Conservation (phyloP, 2,329 filamentous ascomycete species). For the Juglanconis juglandina region DNA sequence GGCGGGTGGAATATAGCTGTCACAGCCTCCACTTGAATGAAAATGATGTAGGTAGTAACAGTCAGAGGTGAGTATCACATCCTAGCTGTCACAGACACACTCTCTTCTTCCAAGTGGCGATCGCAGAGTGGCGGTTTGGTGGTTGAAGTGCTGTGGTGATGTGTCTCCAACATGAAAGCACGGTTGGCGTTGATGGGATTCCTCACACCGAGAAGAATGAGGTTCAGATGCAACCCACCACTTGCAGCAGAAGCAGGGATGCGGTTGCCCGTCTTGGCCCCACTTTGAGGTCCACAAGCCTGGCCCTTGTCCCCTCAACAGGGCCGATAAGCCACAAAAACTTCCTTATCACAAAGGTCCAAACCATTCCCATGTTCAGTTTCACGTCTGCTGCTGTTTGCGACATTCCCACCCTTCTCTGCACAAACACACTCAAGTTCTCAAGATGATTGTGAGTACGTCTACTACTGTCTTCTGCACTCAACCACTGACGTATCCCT, state of each 20-base stretch:
- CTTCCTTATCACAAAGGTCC: neutral
- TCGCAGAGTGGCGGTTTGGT: neutral
- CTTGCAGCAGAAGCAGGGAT: constrained; percentile 1
- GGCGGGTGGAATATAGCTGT: neutral
- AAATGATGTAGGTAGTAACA: constrained; percentile 6
- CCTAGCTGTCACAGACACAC: constrained; percentile 12
- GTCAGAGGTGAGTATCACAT: constrained; percentile 13
- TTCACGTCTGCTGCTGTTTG: neutral
- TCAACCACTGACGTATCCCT: constrained; percentile 15
- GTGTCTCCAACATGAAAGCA: neutral
- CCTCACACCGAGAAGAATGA: constrained; percentile 1
- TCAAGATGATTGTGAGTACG: constrained; percentile 35
- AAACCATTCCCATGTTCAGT: too few species aligned
- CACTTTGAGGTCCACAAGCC: neutral
- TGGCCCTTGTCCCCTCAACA: neutral
- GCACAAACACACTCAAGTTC: neutral
- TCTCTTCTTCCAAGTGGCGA: neutral
- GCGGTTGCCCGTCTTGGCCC: neutral
- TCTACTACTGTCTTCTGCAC: neutral
- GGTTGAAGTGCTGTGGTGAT: neutral
- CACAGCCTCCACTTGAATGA: constrained; percentile 7
- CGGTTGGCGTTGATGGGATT: neutral
- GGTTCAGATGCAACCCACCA: constrained; percentile 1
- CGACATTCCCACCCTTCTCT: neutral
- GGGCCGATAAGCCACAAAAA: neutral